Conservation (phyloP, 768 basidiomycete genomes). For the Serendipita sp. region DNA sequence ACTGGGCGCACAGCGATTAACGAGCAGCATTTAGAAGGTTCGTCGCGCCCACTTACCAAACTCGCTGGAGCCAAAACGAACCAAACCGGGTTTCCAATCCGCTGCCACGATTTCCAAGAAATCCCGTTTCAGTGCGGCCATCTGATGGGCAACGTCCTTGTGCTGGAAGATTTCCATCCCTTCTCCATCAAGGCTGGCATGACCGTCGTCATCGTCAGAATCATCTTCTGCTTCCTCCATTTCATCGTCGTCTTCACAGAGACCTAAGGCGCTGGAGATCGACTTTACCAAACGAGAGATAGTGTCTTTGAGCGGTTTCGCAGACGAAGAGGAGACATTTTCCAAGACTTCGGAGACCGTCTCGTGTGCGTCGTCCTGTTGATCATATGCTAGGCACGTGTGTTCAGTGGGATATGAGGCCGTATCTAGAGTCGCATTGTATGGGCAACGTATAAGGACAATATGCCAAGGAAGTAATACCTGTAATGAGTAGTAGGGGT, state of each 20-base stretch:
- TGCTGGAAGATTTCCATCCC: conserved; percentile 13
- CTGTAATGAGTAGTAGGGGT: conserved; percentile 35
- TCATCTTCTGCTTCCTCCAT: conserved; percentile 25
- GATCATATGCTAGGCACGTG: conserved; percentile 39
- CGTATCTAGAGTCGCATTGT: conserved; percentile 30
- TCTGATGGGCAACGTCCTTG: conserved; percentile 16
- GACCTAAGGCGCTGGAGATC: conserved; percentile 18
- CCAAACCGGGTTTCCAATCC: conserved; percentile 44
- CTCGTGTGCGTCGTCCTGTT: conserved; percentile 28
- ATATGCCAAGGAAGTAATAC: conserved; percentile 19
- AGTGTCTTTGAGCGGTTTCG: conserved; percentile 31
- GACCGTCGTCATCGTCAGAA: conserved; percentile 24
- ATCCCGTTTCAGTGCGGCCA: conserved; percentile 25
- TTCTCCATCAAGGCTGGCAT: conserved; percentile 19
- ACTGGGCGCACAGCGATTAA: conserved; percentile 13
- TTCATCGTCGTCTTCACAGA: conserved; percentile 22
- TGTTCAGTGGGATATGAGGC: conserved; percentile 52
- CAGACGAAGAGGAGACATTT: conserved; percentile 26
- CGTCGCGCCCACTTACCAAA: conserved; percentile 19
- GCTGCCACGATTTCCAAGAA: conserved; percentile 44
- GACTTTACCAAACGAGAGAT: conserved; percentile 29
- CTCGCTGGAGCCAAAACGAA: conserved; percentile 34
- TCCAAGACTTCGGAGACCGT: conserved; percentile 30
- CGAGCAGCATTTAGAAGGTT: conserved; percentile 7
- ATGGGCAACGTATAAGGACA: background rate